Evolutionary conservation across 164 flowering plant genomes (phyloP), one percentile per base, ranked within the genome.

Genomic region (Aristolochia contorta): DNA sequence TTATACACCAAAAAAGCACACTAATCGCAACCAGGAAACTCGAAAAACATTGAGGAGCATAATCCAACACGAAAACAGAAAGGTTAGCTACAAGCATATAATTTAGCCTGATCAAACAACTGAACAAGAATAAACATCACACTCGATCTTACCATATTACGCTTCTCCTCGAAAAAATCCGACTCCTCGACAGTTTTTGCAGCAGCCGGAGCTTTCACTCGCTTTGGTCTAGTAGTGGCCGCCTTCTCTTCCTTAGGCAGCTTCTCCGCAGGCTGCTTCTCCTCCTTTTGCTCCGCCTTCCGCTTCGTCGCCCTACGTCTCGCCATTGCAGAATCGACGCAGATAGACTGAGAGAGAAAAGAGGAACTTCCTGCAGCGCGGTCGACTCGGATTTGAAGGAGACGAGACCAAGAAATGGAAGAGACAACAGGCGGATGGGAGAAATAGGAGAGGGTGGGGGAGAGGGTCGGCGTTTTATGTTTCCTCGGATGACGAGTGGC

Each of bases 81-180:
- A 30, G 19, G 14, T 49, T 20, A 49, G 22, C 22, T 49, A 18
- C 1, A 49, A 49, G 22, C 53, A 12, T 37, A 37, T 37, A 37
- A 37, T 37, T 37, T 10, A 37, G 43, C 43, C 43, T 10, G 43
- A 37, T 37, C 43, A 3, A 37, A 37, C 43, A 37, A 37, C 30
- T 0, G 12, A 37, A 37, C 43, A 27, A 27, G 30, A 27, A 27
- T 27, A 27, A 27, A 27, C 30, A 27, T 27, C 30, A 2, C 30
- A 27, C 30, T 27, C 43, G 43, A 58, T 13, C 41, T 41, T 71
- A 90, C 95, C 87, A 90, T 63, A 74, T 83, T 87, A 0, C 95
- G 86, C 77, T 80, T 67, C 16, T 90, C 93, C 41, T 71, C 77
- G 58, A 87, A 75, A 74, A 73, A 84, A 69, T 82, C 86, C 13